Evolutionary conservation across 176 grass and related monocot genomes (phyloP), one percentile per base, ranked within the genome.

Genomic region (Microstegium vimineum): DNA sequence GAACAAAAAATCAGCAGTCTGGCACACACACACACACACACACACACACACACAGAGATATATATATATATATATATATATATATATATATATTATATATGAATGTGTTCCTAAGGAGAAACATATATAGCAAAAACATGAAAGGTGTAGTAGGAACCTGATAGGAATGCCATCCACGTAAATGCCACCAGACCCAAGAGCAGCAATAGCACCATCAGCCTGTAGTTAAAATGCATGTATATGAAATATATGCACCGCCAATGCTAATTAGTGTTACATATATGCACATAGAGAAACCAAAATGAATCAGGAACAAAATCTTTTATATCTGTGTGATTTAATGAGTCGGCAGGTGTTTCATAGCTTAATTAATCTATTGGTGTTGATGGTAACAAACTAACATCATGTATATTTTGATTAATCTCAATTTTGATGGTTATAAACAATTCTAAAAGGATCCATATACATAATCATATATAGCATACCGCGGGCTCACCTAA

Each of bases 81-180:
- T n/a, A n/a, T n/a, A n/a, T n/a, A n/a, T n/a, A n/a, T n/a, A n/a
- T n/a, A n/a, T n/a, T 8, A 47, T 51, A 13, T 27, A 42, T n/a
- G 66, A n/a, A 41, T 37, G 10, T 69, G 20, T 16, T 42, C 34
- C 18, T 27, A 71, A 45, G 69, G 13, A 27, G n/a, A 71, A 9
- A 26, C 26, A n/a, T n/a, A n/a, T n/a, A 26, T 28, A 71, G 20
- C n/a, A 45, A 9, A 71, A 46, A 71, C 38, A 46, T 10, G 13
- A 46, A 17, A 15, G 2, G n/a, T n/a, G n/a, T n/a, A n/a, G 26
- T 71, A 46, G 40, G 27, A n/a, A 83, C 81, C 81, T 83, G 41
- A 83, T 65, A 27, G 20, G 81, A 23, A 51, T 16, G 41, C 59
- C 81, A 37, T 42, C 61, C 1, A 10, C 81, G 1, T 49, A 74